phyloP scores from a whole-genome alignment of 129 eudicot species.

The Flaveria bidentis region DNA sequence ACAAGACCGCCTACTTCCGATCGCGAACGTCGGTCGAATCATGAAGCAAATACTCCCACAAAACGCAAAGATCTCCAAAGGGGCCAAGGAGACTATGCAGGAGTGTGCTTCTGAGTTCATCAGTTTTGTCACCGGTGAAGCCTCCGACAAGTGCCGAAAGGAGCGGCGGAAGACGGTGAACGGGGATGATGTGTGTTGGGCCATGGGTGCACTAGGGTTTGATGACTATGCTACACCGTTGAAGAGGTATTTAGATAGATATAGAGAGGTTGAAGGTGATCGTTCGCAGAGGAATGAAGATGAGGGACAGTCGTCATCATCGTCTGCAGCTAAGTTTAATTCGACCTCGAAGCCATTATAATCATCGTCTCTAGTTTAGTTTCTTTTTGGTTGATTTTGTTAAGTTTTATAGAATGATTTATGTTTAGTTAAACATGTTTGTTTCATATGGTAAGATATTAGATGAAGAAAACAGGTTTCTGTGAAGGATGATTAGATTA shows the following conservation, averaged over 20 bases:
- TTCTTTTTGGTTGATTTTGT: neutral
- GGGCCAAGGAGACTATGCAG: slow-evolving; percentile 62
- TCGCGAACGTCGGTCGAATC: slow-evolving; percentile 65
- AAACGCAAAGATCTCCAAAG: slow-evolving; percentile 62
- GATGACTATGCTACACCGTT: slow-evolving; percentile 51
- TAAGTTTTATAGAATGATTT: slow-evolving; percentile 15
- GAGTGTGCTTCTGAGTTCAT: slow-evolving; percentile 71
- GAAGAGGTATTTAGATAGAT: slow-evolving; percentile 55
- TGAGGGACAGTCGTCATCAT: slow-evolving; percentile 25
- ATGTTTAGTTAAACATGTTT: slow-evolving; percentile 10
- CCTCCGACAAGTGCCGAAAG: slow-evolving; percentile 56
- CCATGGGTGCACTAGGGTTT: slow-evolving; percentile 52
- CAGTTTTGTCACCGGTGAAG: slow-evolving; percentile 63
- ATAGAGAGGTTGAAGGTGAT: slow-evolving; percentile 54
- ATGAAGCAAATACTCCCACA: slow-evolving; percentile 59
- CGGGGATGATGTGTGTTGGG: slow-evolving; percentile 67
- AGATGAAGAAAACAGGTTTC: neutral
- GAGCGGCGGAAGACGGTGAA: slow-evolving; percentile 60
- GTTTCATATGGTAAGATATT: slow-evolving; percentile 19
- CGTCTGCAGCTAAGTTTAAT: slow-evolving; percentile 28
- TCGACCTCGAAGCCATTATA: slow-evolving; percentile 14
- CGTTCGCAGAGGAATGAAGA: slow-evolving; percentile 29
- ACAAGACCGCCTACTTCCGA: slow-evolving; percentile 56
- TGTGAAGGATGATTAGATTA: too few species aligned
- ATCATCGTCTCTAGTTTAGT: neutral